Evolutionary conservation across 2,329 filamentous ascomycete species (phyloP).

Genomic region (Pseudocercospora pini-densiflorae): DNA sequence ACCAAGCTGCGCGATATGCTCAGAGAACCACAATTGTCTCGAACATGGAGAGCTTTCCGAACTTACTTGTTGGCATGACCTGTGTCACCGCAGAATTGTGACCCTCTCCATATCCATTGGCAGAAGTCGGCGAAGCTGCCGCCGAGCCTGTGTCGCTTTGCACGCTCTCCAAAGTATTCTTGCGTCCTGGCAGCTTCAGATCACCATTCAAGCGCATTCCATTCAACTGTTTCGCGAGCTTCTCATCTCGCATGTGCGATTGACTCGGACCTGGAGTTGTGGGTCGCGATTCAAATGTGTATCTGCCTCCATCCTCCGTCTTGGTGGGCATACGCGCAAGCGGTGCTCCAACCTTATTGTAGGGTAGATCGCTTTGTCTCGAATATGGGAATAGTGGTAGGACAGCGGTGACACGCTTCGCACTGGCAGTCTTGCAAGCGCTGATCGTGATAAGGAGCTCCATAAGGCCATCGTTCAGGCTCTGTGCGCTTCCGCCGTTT

Average conservation of each 20-base stretch:
- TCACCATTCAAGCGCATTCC: conserved; percentile 61
- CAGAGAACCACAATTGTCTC: neutral
- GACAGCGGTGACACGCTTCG: conserved; percentile 89
- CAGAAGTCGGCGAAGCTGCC: conserved; percentile 14
- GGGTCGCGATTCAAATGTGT: conserved; percentile 91
- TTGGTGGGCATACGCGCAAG: conserved; percentile 71
- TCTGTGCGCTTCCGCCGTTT: conserved; percentile 27
- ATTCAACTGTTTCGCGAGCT: conserved; percentile 73
- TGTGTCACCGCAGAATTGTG: neutral
- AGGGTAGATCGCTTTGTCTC: conserved; percentile 92
- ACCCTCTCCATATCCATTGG: conserved; percentile 10
- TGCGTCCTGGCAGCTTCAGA: conserved; percentile 31
- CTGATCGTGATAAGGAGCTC: conserved; percentile 98
- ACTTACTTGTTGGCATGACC: conserved; percentile 1
- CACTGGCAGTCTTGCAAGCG: conserved; percentile 95
- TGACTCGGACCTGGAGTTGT: conserved; percentile 78
- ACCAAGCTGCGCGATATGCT: neutral
- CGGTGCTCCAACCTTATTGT: conserved; percentile 93
- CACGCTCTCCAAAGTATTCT: conserved; percentile 39
- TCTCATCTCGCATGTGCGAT: conserved; percentile 39
- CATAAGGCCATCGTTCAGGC: conserved; percentile 84
- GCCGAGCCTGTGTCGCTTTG: conserved; percentile 33
- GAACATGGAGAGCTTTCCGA: neutral
- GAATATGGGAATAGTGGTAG: conserved; percentile 97
- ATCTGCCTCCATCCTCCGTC: conserved; percentile 61